A percentile compares a stretch with the other conserved stretches of the same genome.
Evolutionary conservation across 2,329 filamentous ascomycete species (phyloP).

Genomic region (Sporothrix pallida): DNA sequence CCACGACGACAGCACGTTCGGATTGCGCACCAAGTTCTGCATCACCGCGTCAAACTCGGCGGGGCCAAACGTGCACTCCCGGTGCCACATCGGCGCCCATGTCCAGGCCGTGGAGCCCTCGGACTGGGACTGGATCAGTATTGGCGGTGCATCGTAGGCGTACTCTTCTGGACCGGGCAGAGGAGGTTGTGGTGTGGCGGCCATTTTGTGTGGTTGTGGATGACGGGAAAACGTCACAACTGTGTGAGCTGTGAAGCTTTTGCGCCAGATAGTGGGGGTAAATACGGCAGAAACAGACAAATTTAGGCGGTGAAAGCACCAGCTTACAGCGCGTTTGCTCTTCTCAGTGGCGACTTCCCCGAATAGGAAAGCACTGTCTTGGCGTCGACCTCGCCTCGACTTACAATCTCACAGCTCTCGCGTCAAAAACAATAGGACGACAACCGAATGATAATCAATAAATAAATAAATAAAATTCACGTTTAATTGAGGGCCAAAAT

Average conservation of each 20-base stretch:
- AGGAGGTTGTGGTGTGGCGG: background rate
- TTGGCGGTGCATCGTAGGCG: constrained; percentile 30
- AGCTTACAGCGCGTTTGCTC: constrained; percentile 2
- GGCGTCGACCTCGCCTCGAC: background rate
- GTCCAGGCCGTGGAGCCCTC: constrained; percentile 5
- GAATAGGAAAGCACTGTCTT: background rate
- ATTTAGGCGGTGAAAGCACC: constrained; percentile 7
- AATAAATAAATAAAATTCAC: background rate
- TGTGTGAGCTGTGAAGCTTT: background rate
- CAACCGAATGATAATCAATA: background rate
- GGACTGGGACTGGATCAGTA: constrained; percentile 32
- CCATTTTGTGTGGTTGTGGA: background rate
- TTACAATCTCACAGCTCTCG: background rate
- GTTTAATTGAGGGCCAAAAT: no score
- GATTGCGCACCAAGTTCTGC: constrained; percentile 76
- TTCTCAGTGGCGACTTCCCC: background rate
- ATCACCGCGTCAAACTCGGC: constrained; percentile 70
- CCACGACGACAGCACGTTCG: constrained; percentile 79
- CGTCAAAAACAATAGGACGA: background rate
- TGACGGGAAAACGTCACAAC: background rate
- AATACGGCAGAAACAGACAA: background rate
- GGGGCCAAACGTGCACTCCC: constrained; percentile 66
- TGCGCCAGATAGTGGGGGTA: background rate
- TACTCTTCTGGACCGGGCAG: constrained; percentile 32
- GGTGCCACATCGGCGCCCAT: constrained; percentile 63